Percentiles rank a stretch among this genome's conserved stretches.
These are phyloP conservation scores for Rhodotorula paludigena DNA, from an alignment of 768 basidiomycete species.

Conservation along the genomic window DNA sequence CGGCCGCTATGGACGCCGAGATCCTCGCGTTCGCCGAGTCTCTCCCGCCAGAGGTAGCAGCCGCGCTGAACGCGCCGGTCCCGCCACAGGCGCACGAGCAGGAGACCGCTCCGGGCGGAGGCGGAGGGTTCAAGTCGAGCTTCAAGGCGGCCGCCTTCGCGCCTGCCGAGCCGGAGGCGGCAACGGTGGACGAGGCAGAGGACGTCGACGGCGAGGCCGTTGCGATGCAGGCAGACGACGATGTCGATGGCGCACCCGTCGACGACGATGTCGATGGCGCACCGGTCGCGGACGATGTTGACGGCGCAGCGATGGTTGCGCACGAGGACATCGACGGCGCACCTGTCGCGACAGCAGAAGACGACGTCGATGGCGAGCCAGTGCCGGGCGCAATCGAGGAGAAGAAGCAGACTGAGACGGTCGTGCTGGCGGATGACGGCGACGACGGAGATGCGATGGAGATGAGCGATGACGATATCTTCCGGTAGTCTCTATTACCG, in stretches of 20 bases:
- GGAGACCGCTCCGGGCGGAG: background rate
- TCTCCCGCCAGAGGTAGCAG: background rate
- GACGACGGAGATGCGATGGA: constrained; percentile 26
- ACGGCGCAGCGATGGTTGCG: constrained; percentile 45
- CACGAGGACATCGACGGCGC: constrained; percentile 22
- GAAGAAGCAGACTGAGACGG: background rate
- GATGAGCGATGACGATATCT: constrained; percentile 24
- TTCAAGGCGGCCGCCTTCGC: constrained; percentile 20
- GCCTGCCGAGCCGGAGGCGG: constrained; percentile 11
- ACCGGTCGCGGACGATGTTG: constrained; percentile 30
- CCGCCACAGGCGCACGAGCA: background rate
- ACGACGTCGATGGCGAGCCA: constrained; percentile 2
- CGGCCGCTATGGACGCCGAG: background rate
- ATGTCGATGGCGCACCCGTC: constrained; percentile 47
- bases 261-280: constrained; percentile 3
- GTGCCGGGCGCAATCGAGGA: background rate
- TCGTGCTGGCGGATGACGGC: background rate
- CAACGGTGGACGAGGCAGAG: constrained; percentile 37
- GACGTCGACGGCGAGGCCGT: constrained; percentile 57
- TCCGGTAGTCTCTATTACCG: background rate
- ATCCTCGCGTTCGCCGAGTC: background rate
- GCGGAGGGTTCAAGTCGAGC: background rate
- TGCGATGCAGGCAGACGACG: constrained; percentile 43
- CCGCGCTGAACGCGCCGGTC: too few relatives aligned
- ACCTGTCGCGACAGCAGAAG: background rate